A percentile compares a stretch with the other conserved stretches of the same genome.
These are phyloP conservation scores for Tulasnella sp. DNA, from an alignment of 768 basidiomycete genomes.

Conservation along the genomic window DNA sequence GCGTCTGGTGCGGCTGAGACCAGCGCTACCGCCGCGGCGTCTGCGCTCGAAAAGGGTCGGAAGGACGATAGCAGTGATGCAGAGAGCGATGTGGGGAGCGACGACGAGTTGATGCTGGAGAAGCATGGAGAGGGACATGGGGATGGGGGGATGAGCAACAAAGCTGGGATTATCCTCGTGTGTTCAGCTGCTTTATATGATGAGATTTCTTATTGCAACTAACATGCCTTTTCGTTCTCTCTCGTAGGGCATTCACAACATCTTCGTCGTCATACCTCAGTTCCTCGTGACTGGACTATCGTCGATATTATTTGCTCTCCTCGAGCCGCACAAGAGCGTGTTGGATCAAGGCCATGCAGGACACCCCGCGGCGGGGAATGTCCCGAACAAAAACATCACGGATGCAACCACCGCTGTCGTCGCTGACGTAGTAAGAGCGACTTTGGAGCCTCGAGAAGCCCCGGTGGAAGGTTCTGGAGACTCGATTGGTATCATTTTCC, in stretches of 20 bases:
- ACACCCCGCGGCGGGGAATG: conserved; percentile 20
- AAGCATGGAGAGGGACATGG: conserved; percentile 14
- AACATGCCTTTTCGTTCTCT: neutral
- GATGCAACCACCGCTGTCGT: neutral
- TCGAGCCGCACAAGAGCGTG: conserved; percentile 52
- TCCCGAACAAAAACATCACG: conserved; percentile 19
- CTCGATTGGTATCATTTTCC: conserved; percentile 29
- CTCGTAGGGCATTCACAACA: conserved; percentile 84
- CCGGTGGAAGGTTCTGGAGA: conserved; percentile 24
- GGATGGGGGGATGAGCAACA: conserved; percentile 55
- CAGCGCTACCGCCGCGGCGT: no score
- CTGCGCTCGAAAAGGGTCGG: conserved; percentile 10
- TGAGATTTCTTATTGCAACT: no score
- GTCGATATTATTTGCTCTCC: conserved; percentile 77
- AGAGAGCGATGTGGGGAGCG: conserved; percentile 9
- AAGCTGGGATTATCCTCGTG: conserved; percentile 85
- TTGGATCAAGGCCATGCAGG: conserved; percentile 21
- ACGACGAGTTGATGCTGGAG: neutral
- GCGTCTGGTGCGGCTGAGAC: neutral
- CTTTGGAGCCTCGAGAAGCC: conserved; percentile 8
- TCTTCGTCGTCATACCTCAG: conserved; percentile 91
- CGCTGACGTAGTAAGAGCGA: neutral
- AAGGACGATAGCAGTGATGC: conserved; percentile 11
- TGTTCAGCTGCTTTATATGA: conserved; percentile 30
- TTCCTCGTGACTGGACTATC: conserved; percentile 60